Evolutionary conservation across 1,284 basidiomycete genomes (phyloP).

Genomic region (Takashimella koratensis): DNA sequence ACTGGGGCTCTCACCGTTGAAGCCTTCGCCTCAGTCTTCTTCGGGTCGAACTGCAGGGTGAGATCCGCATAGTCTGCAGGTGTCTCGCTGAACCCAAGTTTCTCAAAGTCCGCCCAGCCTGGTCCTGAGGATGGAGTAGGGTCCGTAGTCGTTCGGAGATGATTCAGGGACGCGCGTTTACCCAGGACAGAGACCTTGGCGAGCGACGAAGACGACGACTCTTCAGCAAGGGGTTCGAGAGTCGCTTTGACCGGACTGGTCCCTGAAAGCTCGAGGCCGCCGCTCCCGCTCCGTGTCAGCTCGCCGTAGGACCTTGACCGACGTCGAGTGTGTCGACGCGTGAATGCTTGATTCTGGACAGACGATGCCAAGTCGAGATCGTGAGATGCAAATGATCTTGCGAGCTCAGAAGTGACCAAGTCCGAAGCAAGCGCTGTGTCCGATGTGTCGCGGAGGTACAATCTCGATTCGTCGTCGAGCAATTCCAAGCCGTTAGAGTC

Average conservation of each 20-base stretch:
- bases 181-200: not conserved
- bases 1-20: not conserved
- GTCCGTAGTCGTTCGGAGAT: not conserved
- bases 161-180: not conserved
- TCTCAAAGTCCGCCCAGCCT: conserved; percentile 23
- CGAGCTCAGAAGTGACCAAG: not conserved
- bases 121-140: not conserved
- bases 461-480: not conserved
- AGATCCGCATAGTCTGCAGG: conserved; percentile 3
- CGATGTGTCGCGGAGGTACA: not conserved
- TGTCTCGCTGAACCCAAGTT: conserved; percentile 19
- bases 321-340: not conserved
- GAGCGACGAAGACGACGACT: not conserved
- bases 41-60: not conserved
- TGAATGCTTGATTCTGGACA: not conserved
- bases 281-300: not conserved
- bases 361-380: not conserved
- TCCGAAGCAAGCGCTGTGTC: not conserved
- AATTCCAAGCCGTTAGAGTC: not conserved
- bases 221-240: not conserved
- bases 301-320: not conserved
- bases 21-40: not conserved
- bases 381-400: not conserved
- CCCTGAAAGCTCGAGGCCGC: not conserved
- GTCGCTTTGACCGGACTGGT: not conserved